A percentile compares a stretch with the other conserved stretches of the same genome.
Evolutionary conservation across 2,329 filamentous ascomycete genomes (phyloP).

Genomic region (Tricladium varicosporioides): DNA sequence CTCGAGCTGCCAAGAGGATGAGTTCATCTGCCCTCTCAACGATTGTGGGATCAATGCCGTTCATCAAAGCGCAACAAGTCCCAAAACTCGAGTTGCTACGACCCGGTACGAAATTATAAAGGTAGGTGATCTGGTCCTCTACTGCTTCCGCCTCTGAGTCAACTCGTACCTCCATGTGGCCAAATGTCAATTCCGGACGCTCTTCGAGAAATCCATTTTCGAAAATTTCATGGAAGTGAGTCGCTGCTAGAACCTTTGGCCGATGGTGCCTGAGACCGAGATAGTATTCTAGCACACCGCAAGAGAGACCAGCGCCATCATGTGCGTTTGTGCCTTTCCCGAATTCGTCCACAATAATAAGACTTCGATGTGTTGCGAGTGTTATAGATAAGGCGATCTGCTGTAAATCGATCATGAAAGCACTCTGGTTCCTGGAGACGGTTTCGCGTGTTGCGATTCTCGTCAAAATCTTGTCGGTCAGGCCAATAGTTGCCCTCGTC

Average conservation of each 20-base stretch:
- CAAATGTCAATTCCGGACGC: constrained; percentile 54
- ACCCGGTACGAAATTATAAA: constrained; percentile 69
- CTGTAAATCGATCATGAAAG: constrained; percentile 76
- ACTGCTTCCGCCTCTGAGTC: constrained; percentile 48
- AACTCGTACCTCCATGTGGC: constrained; percentile 69
- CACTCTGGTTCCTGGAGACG: constrained; percentile 56
- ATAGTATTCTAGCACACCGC: constrained; percentile 57
- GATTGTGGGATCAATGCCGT: constrained; percentile 72
- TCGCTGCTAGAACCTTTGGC: constrained; percentile 60
- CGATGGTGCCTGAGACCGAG: constrained; percentile 42
- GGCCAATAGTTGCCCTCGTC: constrained; percentile 68
- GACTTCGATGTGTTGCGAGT: constrained; percentile 70
- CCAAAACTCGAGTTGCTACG: constrained; percentile 81
- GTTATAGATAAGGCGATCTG: constrained; percentile 78
- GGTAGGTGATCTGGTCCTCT: constrained; percentile 66
- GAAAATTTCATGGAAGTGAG: constrained; percentile 71
- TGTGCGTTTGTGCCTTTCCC: constrained; percentile 60
- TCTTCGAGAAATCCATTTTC: constrained; percentile 56
- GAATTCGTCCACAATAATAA: constrained; percentile 93
- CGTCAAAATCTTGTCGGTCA: constrained; percentile 92
- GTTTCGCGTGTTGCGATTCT: constrained; percentile 74
- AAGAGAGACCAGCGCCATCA: constrained; percentile 58
- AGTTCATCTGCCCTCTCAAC: constrained; percentile 75
- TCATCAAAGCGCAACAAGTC: constrained; percentile 79
- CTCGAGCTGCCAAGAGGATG: constrained; percentile 62